Base-by-base conservation (phyloP, 805 yeast genomes). In the Hanseniaspora guilliermondii region DNA sequence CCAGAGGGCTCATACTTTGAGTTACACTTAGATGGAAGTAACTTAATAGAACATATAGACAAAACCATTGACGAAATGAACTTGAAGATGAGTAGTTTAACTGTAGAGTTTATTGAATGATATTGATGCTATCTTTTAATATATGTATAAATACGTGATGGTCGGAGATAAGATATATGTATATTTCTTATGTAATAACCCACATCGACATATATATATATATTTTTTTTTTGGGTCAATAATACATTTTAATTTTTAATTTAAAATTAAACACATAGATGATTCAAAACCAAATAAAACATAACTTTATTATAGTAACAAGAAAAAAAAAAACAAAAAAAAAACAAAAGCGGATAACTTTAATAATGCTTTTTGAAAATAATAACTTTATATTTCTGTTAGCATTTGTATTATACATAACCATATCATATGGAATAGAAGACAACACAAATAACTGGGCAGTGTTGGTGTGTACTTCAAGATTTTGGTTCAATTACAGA, bases 401-500 rank as follows among this genome's bases (percentile, higher is more conserved):
- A 39, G 4, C 41, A 21, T 40, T 22, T n/a, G 3, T 21, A 9
- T 16, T 49, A 2, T 24, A 16, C 8, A 19, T 22, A 17, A 36
- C 42, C 25, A 17, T 27, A 9, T 30, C 46, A 25, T 19, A 35
- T 27, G 16, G 30, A 11, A 48, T 49, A 11, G 56, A 57, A n/a
- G 49, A 56, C 61, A 83, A 70, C 78, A 88, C 82, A 6, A 78
- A 78, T 62, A 78, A 78, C 65, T 78, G 83, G 83, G 80, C 98
- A 0, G 97, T 93, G 4, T 71, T 93, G 45, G 96, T 93, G 38
- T 87, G 96, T 2, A 91, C 99, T 1, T 88, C 97, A 12, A 73
- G 97, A 57, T 93, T 93, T 70, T 93, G 99, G 99, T 93, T 93
- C 75, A 93, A 93, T 68, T 93, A 93, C 65, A 76, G 98, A 65